These are phyloP conservation scores for Quercus lobata DNA, from an alignment of 331 rosid species.

Conservation along the genomic window DNA sequence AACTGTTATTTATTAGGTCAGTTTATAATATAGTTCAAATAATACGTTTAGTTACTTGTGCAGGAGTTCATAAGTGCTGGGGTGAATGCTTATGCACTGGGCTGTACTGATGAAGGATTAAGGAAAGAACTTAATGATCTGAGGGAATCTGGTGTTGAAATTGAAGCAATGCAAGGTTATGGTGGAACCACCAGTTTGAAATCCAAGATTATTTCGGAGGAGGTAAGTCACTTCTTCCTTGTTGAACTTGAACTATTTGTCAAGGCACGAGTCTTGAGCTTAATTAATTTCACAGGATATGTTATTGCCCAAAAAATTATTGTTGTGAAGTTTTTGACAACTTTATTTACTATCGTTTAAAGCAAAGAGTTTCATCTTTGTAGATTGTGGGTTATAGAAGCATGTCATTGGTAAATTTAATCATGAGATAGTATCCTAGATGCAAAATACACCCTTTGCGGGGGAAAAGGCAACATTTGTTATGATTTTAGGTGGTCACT, in stretches of 20 bases:
- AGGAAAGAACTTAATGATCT: constrained; percentile 78
- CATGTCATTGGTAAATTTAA: neutral
- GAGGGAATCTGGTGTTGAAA: constrained; percentile 71
- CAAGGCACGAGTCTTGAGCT: neutral
- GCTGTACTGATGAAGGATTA: constrained; percentile 93
- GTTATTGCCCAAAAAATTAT: neutral
- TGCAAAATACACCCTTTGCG: neutral
- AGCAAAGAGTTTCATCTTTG: neutral
- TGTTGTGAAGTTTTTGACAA: neutral
- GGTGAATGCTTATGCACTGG: constrained; percentile 95
- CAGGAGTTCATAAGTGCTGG: constrained; percentile 98
- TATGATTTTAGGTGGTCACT: neutral
- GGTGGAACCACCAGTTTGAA: constrained; percentile 90
- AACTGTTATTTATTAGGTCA: constrained; percentile 3
- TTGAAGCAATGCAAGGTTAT: constrained; percentile 73
- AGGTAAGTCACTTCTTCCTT: constrained; percentile 38
- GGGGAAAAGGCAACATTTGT: neutral
- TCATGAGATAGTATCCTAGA: neutral
- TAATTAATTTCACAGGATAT: constrained; percentile 4
- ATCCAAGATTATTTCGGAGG: constrained; percentile 69
- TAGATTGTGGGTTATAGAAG: neutral
- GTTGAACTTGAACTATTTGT: constrained; percentile 8
- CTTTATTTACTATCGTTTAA: neutral
- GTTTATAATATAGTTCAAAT: neutral
- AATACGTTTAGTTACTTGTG: constrained; percentile 7